These are phyloP conservation scores for Remersonia thermophila DNA, from an alignment of 2,329 filamentous ascomycete genomes.

Conservation along the genomic window DNA sequence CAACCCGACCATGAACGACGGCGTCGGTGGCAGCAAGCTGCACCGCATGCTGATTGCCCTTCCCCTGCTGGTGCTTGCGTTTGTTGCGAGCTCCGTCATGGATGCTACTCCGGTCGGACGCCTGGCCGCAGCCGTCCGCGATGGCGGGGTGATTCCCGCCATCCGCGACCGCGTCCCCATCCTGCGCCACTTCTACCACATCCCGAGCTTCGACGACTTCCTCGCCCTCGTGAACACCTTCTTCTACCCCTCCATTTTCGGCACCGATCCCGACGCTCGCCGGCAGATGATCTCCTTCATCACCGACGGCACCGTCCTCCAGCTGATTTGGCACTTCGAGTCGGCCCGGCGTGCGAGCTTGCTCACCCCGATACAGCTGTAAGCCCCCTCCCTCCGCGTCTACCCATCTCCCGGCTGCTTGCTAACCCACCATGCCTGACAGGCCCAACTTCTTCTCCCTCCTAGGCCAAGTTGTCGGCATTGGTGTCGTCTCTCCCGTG, in stretches of 20 bases:
- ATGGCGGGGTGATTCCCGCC: conserved; percentile 1
- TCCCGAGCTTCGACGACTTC: conserved; percentile 8
- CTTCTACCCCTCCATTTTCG: conserved; percentile 11
- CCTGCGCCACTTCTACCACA: conserved; percentile 7
- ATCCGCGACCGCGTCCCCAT: conserved; percentile 2
- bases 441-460: conserved; percentile 10
- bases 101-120: neutral
- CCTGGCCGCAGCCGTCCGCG: neutral
- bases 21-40: conserved; percentile 10
- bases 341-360: conserved; percentile 9
- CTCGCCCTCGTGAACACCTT: conserved; percentile 8
- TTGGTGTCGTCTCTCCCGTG: conserved; percentile 7
- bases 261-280: conserved; percentile 1
- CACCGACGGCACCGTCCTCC: conserved; percentile 7
- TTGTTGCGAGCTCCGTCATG: conserved; percentile 7
- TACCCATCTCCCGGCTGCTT: neutral
- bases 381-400: neutral
- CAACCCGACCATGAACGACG: conserved; percentile 10
- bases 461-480: conserved; percentile 9
- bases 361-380: conserved; percentile 10
- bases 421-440: neutral
- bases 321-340: conserved; percentile 12
- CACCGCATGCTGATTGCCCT: conserved; percentile 6
- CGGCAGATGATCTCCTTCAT: conserved; percentile 11
- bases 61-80: conserved; percentile 5